Percentiles rank a stretch among this genome's conserved stretches.
phyloP scores from a whole-genome alignment of 306 rosid genomes.

The Dicorynia guianensis region DNA sequence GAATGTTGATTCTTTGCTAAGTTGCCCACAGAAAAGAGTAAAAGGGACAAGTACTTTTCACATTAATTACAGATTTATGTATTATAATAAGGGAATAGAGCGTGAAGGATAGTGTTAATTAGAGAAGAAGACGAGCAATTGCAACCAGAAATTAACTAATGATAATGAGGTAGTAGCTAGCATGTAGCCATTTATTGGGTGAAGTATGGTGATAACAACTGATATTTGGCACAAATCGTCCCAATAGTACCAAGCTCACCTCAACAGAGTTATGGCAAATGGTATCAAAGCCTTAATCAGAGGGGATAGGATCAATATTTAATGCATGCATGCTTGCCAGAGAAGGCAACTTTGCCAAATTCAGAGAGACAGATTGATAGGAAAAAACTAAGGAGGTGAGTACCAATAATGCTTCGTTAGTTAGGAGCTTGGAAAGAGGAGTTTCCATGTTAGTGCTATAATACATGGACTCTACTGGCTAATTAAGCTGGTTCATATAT shows the following conservation, averaged over 20 bases:
- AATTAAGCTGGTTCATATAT: neutral
- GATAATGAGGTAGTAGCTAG: neutral
- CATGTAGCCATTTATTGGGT: no score
- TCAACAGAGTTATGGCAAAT: neutral
- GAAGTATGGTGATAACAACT: neutral
- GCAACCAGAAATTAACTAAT: neutral
- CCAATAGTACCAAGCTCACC: neutral
- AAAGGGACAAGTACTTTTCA: neutral
- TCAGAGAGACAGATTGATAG: no score
- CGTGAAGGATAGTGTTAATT: neutral
- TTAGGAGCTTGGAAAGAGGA: neutral
- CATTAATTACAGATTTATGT: neutral
- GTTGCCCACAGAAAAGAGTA: neutral
- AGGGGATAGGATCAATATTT: neutral
- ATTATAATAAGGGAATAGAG: no score
- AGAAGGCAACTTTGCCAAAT: no score
- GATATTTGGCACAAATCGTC: neutral
- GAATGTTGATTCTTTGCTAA: neutral
- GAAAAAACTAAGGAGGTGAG: neutral
- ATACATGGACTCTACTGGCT: neutral
- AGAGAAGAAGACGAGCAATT: no score
- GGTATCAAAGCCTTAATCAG: neutral
- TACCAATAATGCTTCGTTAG: constrained; percentile 1
- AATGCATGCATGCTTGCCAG: no score
- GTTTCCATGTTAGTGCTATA: neutral